Evolutionary conservation across 2,329 filamentous ascomycete species (phyloP).

Genomic region (Colletotrichum sp.): DNA sequence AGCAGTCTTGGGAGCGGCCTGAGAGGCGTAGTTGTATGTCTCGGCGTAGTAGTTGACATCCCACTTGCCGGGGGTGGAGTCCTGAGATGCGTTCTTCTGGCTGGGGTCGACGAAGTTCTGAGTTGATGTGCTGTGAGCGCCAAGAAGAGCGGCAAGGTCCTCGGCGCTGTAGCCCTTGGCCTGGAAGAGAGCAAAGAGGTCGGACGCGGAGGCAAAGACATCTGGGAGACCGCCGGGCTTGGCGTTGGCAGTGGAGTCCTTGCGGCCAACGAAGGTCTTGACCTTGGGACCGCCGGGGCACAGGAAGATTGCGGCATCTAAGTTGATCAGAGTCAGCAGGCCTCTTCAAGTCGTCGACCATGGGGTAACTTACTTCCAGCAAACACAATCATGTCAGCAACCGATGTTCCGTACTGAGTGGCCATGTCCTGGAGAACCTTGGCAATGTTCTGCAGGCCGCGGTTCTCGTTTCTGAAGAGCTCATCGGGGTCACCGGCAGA

Average conservation of each 20-base stretch:
- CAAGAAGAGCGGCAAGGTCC: constrained; percentile 57
- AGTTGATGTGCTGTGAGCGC: constrained; percentile 57
- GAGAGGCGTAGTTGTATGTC: constrained; percentile 36
- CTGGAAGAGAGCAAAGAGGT: constrained; percentile 51
- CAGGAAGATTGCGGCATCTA: constrained; percentile 52
- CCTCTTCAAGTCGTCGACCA: neutral
- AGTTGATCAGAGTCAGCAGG: constrained; percentile 4
- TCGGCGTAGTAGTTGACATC: constrained; percentile 55
- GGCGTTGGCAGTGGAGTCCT: constrained; percentile 44
- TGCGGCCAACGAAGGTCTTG: constrained; percentile 55
- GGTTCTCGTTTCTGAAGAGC: constrained; percentile 44
- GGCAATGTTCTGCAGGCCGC: constrained; percentile 48
- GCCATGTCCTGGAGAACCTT: constrained; percentile 41
- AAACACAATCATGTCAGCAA: constrained; percentile 61
- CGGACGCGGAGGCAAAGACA: constrained; percentile 43
- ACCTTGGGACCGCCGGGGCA: constrained; percentile 52
- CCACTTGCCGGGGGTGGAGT: constrained; percentile 58
- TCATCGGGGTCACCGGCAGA: constrained; percentile 29
- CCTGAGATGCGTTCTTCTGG: constrained; percentile 51
- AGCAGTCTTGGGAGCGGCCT: constrained; percentile 22
- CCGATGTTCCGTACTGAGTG: constrained; percentile 41
- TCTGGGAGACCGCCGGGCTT: constrained; percentile 48
- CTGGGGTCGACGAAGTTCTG: constrained; percentile 48
- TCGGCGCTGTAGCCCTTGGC: constrained; percentile 57
- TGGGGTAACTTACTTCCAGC: constrained; percentile 26